Evolutionary conservation across 2,329 filamentous ascomycete genomes (phyloP).

Genomic region (Whalleya microplaca): DNA sequence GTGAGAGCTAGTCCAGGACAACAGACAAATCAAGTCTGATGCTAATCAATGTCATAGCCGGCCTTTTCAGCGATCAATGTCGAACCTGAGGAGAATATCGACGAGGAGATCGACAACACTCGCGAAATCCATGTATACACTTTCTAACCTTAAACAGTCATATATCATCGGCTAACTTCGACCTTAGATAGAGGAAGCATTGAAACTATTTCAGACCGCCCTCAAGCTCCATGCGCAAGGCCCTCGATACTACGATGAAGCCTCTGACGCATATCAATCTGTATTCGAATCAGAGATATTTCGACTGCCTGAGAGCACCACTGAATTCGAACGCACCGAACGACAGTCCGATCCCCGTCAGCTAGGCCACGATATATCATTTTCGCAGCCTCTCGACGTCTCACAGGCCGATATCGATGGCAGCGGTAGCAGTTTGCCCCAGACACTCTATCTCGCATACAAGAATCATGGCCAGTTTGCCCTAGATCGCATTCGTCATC

Average conservation of each 20-base stretch:
- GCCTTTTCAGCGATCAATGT: conserved; percentile 90
- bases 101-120: conserved; percentile 92
- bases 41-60: conserved; percentile 45
- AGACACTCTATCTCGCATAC: conserved; percentile 89
- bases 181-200: conserved; percentile 81
- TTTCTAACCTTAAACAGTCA: not conserved
- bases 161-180: not conserved
- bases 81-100: conserved; percentile 86
- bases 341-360: conserved; percentile 53
- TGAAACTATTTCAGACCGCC: conserved; percentile 92
- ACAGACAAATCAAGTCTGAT: not conserved
- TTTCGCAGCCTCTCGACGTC: conserved; percentile 56
- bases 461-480: conserved; percentile 95
- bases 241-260: conserved; percentile 72
- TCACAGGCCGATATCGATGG: conserved; percentile 69
- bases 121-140: conserved; percentile 78
- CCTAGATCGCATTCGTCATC: conserved; percentile 72
- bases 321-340: conserved; percentile 78
- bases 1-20: conserved; percentile 1
- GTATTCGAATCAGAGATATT: conserved; percentile 95
- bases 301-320: conserved; percentile 82
- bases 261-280: conserved; percentile 77
- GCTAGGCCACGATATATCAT: conserved; percentile 50
- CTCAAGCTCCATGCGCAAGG: conserved; percentile 92
- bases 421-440: conserved; percentile 78